Conservation (phyloP, 1,284 basidiomycete species). For the Sanghuangporus baumii region DNA sequence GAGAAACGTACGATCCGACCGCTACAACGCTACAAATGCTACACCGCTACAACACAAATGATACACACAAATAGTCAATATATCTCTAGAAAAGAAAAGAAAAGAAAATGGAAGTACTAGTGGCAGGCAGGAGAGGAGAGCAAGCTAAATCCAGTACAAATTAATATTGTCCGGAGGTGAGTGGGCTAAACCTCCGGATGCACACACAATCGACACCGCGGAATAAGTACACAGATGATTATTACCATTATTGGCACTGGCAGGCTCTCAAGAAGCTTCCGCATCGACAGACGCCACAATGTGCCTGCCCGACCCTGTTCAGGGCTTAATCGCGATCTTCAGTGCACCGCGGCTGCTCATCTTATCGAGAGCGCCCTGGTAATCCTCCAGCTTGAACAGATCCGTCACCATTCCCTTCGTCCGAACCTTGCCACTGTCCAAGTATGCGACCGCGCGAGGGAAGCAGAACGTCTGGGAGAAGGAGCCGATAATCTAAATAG, state of each 20-base stretch:
- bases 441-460: conserved; percentile 82
- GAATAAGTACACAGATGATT: not conserved
- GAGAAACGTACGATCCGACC: no score
- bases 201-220: not conserved
- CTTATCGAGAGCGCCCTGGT: conserved; percentile 78
- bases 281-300: not conserved
- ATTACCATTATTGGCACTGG: not conserved
- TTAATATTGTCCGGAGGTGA: no score
- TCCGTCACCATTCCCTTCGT: conserved; percentile 84
- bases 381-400: conserved; percentile 70
- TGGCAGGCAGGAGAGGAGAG: no score
- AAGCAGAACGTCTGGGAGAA: conserved; percentile 85
- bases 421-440: conserved; percentile 78
- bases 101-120: no score
- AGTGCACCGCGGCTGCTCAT: conserved; percentile 69
- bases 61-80: no score
- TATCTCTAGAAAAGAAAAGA: no score
- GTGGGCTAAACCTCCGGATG: no score
- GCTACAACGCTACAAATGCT: no score
- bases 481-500: conserved; percentile 69
- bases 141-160: no score
- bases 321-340: conserved; percentile 62
- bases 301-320: conserved; percentile 5
- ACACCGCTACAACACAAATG: no score
- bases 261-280: not conserved